These are phyloP conservation scores for Pyrus pyrifolia DNA, from an alignment of 306 rosid species.

Conservation along the genomic window DNA sequence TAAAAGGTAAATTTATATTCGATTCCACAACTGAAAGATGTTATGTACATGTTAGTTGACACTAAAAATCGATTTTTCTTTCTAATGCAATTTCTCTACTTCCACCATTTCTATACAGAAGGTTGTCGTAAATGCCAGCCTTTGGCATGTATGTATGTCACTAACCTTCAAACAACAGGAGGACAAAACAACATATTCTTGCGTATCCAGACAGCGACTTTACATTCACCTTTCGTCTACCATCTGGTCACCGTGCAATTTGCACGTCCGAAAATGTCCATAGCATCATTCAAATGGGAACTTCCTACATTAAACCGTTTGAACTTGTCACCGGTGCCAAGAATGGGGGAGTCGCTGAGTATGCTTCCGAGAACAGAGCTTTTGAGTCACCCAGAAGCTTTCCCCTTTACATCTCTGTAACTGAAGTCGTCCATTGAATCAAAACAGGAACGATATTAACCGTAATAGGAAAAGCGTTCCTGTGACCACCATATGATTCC, in stretches of 20 bases:
- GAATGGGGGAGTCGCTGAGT: not conserved
- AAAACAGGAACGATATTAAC: not conserved
- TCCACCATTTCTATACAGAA: conserved; percentile 37
- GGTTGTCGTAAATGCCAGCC: conserved; percentile 13
- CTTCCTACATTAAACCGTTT: conserved; percentile 7
- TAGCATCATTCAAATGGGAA: conserved; percentile 16
- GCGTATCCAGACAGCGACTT: not conserved
- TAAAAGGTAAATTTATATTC: not conserved
- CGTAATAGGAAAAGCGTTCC: not conserved
- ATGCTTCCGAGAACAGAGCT: not conserved
- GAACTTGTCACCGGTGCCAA: not conserved
- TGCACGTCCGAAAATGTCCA: conserved; percentile 11
- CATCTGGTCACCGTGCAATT: conserved; percentile 6
- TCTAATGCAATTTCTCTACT: conserved; percentile 24
- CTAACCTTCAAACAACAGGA: not conserved
- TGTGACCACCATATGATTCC: conserved; percentile 20
- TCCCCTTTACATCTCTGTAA: not conserved
- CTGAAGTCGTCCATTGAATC: not conserved
- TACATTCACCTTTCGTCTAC: not conserved
- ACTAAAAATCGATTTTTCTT: conserved; percentile 16
- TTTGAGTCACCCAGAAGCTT: not conserved
- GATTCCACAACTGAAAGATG: conserved; percentile 1
- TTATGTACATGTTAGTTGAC: conserved; percentile 38
- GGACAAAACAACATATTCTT: not conserved
- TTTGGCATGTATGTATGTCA: not conserved